A percentile compares a stretch with the other conserved stretches of the same genome.
Evolutionary conservation across 140 eudicot species (phyloP).

Genomic region (Erigeron philadelphicus): DNA sequence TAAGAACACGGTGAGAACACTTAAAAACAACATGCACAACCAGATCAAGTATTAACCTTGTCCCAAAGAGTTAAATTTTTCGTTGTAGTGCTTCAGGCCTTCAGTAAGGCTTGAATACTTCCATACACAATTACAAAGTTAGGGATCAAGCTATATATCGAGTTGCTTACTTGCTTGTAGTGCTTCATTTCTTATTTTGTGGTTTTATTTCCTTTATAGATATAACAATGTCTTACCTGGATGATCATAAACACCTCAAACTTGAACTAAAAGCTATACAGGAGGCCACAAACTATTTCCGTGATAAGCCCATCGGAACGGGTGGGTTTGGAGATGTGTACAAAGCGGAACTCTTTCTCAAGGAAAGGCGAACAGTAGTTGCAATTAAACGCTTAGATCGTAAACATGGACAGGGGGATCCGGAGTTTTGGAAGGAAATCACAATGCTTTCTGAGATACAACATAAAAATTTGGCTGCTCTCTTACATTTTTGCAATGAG

Average conservation of each 20-base stretch:
- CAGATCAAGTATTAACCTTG: neutral
- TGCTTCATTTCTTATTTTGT: neutral
- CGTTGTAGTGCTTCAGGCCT: neutral
- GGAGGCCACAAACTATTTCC: slow-evolving; percentile 15
- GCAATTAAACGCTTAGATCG: slow-evolving; percentile 18
- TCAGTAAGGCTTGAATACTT: neutral
- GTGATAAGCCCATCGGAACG: slow-evolving; percentile 1
- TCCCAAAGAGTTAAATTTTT: neutral
- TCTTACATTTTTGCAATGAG: slow-evolving; percentile 14
- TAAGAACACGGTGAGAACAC: no score
- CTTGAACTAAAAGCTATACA: slow-evolving; percentile 15
- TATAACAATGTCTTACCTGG: slow-evolving; percentile 10
- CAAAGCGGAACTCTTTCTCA: slow-evolving; percentile 13
- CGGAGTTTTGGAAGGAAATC: slow-evolving; percentile 23
- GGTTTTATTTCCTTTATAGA: neutral
- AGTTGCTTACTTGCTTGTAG: neutral
- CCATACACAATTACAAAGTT: neutral
- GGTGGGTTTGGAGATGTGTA: slow-evolving; percentile 25
- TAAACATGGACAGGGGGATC: slow-evolving; percentile 1
- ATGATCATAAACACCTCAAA: slow-evolving; percentile 9
- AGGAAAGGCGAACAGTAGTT: neutral
- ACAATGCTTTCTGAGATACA: neutral
- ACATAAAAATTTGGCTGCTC: slow-evolving; percentile 11
- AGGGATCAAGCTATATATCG: no score
- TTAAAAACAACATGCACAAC: no score